These are phyloP conservation scores for Ettlia oleoabundans DNA, from an alignment of 139 green algal species.

Conservation along the genomic window DNA sequence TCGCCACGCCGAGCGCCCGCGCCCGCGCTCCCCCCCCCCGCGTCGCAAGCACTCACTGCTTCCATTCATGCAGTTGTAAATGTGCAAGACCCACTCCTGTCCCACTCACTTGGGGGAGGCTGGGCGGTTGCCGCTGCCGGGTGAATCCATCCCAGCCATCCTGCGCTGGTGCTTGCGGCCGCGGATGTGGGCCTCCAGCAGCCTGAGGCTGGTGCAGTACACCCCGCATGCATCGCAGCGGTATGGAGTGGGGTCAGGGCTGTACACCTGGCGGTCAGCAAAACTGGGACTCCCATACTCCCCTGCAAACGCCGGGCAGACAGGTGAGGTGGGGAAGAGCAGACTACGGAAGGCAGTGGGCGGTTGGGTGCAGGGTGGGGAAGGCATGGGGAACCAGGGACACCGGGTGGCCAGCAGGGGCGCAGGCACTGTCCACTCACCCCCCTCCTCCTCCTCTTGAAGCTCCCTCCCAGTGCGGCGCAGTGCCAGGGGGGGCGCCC, in stretches of 20 bases:
- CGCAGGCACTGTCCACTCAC: background rate
- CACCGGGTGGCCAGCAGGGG: too few relatives aligned
- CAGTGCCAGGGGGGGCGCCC: constrained; percentile 3
- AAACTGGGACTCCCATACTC: constrained; percentile 31
- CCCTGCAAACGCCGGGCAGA: background rate
- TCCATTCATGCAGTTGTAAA: too few relatives aligned
- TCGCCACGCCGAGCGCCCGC: too few relatives aligned
- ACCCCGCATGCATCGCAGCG: constrained; percentile 40
- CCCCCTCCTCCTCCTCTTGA: constrained; percentile 18
- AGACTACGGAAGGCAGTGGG: too few relatives aligned
- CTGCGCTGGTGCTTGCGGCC: constrained; percentile 40
- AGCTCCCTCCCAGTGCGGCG: background rate
- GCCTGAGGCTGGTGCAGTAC: constrained; percentile 23
- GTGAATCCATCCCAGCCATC: constrained; percentile 15
- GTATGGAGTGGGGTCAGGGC: constrained; percentile 17
- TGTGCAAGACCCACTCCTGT: background rate
- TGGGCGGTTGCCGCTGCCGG: background rate
- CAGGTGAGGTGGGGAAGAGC: too few relatives aligned
- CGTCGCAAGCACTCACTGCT: too few relatives aligned
- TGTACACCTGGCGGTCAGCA: constrained; percentile 29
- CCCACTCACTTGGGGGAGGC: constrained; percentile 17
- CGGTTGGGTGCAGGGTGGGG: too few relatives aligned
- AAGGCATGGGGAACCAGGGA: too few relatives aligned
- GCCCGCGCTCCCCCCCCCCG: too few relatives aligned
- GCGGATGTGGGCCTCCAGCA: constrained; percentile 42